Evolutionary conservation across 106 monocot genomes (phyloP).

Genomic region (Platanthera zijinensis): DNA sequence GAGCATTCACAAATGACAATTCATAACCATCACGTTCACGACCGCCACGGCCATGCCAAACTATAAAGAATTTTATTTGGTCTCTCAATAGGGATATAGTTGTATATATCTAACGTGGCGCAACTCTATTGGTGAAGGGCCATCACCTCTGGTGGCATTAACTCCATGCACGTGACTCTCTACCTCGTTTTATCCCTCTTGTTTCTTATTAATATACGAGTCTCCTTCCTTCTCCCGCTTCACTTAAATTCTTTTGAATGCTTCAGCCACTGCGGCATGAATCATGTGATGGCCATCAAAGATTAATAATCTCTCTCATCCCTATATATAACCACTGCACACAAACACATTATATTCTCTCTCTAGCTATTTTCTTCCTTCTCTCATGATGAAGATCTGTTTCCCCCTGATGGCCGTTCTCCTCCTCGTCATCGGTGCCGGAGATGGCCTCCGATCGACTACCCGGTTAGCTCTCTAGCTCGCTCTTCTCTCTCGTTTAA

Average conservation of each 20-base stretch:
- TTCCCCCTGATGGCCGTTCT: constrained; percentile 4
- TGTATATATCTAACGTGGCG: no score
- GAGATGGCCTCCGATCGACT: constrained; percentile 6
- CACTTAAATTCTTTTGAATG: constrained; percentile 15
- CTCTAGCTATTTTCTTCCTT: neutral
- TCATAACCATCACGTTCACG: no score
- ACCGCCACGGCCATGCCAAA: no score
- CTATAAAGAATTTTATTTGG: no score
- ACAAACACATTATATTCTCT: no score
- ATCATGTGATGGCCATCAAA: constrained; percentile 48
- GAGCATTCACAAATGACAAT: no score
- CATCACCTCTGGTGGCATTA: no score
- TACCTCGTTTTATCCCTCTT: no score
- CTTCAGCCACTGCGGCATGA: constrained; percentile 10
- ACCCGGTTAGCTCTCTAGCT: neutral
- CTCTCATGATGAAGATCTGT: constrained; percentile 10
- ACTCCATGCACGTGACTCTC: no score
- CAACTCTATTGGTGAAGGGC: no score
- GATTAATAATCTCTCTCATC: constrained; percentile 10
- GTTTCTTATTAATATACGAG: no score
- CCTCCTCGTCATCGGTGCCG: constrained; percentile 1
- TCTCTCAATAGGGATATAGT: no score
- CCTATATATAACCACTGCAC: neutral
- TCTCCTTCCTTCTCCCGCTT: constrained; percentile 7
- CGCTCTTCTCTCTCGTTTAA: neutral